Conservation (phyloP, 2,329 filamentous ascomycete genomes). For the Ceratocystiopsis sp. region DNA sequence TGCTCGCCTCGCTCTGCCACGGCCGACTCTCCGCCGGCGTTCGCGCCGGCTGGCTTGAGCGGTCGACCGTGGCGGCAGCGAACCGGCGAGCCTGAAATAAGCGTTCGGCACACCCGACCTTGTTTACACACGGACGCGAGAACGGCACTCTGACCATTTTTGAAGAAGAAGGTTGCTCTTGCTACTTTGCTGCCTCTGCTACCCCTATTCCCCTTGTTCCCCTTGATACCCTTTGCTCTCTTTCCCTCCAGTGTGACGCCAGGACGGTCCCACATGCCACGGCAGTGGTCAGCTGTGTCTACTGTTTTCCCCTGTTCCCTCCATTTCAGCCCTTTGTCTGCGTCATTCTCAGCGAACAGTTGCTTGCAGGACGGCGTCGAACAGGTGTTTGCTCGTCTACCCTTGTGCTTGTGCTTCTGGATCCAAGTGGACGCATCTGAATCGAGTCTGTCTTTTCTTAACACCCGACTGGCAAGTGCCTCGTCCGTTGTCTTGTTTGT, state of each 20-base stretch:
- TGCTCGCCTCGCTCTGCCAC: slow-evolving; percentile 48
- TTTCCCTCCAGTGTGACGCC: neutral
- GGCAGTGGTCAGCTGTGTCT: too few species aligned
- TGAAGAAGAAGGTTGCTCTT: slow-evolving; percentile 17
- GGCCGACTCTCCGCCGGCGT: slow-evolving; percentile 61
- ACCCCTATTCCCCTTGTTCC: neutral
- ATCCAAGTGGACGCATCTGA: too few species aligned
- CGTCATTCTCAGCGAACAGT: too few species aligned
- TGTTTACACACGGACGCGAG: slow-evolving; percentile 94
- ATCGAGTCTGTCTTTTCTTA: too few species aligned
- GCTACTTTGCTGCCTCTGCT: neutral
- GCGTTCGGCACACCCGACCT: slow-evolving; percentile 98
- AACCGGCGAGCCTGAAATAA: slow-evolving; percentile 73
- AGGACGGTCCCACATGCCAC: too few species aligned
- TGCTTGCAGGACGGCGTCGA: too few species aligned
- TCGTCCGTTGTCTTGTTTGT: too few species aligned
- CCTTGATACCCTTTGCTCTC: neutral
- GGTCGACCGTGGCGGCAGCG: slow-evolving; percentile 46
- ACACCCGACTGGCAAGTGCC: too few species aligned
- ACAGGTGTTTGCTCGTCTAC: too few species aligned
- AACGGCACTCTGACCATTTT: slow-evolving; percentile 80
- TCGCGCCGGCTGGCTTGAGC: slow-evolving; percentile 55
- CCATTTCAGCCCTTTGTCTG: too few species aligned
- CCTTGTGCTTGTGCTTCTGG: too few species aligned
- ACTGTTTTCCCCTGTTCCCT: too few species aligned